Conservation (phyloP, 305 asterid genomes). For the Fraxinus velutina region DNA sequence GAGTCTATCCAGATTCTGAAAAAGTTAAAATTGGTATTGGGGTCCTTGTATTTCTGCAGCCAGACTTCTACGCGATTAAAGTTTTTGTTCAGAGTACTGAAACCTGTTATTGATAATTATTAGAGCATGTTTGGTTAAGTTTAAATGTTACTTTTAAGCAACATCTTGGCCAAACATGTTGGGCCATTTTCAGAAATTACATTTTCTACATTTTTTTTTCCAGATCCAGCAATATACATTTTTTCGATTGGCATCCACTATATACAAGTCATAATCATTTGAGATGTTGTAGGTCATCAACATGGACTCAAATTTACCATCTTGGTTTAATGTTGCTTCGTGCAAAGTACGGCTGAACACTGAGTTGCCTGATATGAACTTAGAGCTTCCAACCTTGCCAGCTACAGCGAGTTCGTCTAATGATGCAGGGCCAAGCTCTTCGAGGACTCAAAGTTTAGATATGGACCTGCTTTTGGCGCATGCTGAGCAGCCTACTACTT, state of each 20-base stretch:
- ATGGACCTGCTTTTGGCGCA: constrained; percentile 44
- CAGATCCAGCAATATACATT: neutral
- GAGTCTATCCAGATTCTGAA: neutral
- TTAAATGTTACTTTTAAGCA: neutral
- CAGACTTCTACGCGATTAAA: neutral
- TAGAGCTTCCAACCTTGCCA: constrained; percentile 31
- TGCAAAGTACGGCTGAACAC: constrained; percentile 14
- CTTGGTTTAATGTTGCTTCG: neutral
- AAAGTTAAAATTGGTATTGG: neutral
- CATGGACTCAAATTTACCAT: neutral
- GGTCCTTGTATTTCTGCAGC: neutral
- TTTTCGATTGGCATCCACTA: neutral
- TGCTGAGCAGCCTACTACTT: constrained; percentile 39
- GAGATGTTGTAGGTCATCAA: constrained; percentile 25
- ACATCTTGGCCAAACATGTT: neutral
- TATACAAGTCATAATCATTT: neutral
- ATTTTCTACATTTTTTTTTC: neutral
- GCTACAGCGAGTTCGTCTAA: constrained; percentile 31
- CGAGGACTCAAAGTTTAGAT: constrained; percentile 74
- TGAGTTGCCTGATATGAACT: constrained; percentile 28
- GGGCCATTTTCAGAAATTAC: neutral
- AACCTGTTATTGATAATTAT: neutral
- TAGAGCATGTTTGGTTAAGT: neutral
- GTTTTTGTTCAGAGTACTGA: neutral
- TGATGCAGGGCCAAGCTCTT: constrained; percentile 41